A percentile compares a stretch with the other conserved stretches of the same genome.
Evolutionary conservation across 192 early-diverging fungal genomes (phyloP).

Genomic region (Coemansia sp.): DNA sequence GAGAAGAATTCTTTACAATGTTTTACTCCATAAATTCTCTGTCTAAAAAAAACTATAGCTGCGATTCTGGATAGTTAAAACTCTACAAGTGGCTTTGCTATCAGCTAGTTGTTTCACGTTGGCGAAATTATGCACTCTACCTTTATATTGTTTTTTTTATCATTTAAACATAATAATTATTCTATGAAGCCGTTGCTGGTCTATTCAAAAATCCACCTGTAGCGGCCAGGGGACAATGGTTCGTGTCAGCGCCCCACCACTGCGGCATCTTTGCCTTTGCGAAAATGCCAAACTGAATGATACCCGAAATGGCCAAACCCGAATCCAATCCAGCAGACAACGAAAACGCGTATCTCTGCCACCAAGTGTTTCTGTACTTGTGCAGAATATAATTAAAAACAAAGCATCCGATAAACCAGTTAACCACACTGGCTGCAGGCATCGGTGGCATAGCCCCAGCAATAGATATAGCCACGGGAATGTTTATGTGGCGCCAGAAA

Average conservation of each 20-base stretch:
- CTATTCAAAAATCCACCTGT: slow-evolving; percentile 78
- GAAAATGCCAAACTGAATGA: slow-evolving; percentile 48
- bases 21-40: too few species aligned
- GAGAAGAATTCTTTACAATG: not conserved
- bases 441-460: slow-evolving; percentile 65
- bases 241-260: slow-evolving; percentile 66
- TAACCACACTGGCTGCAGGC: slow-evolving; percentile 64
- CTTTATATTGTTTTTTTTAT: too few species aligned
- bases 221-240: slow-evolving; percentile 94
- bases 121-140: too few species aligned
- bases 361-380: slow-evolving; percentile 66
- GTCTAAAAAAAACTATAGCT: not conserved
- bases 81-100: too few species aligned
- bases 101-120: too few species aligned
- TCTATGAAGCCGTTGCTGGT: not conserved
- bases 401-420: slow-evolving; percentile 68
- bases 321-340: slow-evolving; percentile 51
- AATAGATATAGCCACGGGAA: slow-evolving; percentile 68
- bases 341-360: slow-evolving; percentile 59
- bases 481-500: slow-evolving; percentile 63
- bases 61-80: not conserved
- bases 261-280: slow-evolving; percentile 45
- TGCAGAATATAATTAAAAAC: slow-evolving; percentile 70
- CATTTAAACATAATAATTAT: not conserved
- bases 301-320: slow-evolving; percentile 50